Evolutionary conservation across 495 filamentous ascomycete species (phyloP).

Genomic region (Durotheca rogersii): DNA sequence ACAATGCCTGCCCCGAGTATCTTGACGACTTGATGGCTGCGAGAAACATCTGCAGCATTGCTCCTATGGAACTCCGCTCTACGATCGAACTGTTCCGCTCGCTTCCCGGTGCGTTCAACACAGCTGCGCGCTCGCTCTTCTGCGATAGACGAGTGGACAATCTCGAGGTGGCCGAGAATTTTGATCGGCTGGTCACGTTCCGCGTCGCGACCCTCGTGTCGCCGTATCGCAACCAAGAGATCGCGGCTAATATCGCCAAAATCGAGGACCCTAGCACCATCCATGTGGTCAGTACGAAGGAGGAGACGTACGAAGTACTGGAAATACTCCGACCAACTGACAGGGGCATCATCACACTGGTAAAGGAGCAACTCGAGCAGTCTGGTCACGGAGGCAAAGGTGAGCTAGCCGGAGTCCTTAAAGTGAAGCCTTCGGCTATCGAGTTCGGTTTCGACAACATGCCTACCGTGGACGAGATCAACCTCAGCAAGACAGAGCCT

Average conservation of each 20-base stretch:
- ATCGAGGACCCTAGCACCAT: constrained; percentile 20
- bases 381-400: constrained; percentile 26
- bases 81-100: constrained; percentile 47
- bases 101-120: constrained; percentile 76
- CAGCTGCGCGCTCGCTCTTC: constrained; percentile 40
- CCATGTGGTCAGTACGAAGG: constrained; percentile 25
- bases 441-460: constrained; percentile 42
- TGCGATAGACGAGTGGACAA: constrained; percentile 18
- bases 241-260: constrained; percentile 9
- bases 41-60: constrained; percentile 64
- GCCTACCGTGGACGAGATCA: constrained; percentile 40
- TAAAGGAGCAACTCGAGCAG: constrained; percentile 26
- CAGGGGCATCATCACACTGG: constrained; percentile 21
- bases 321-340: constrained; percentile 18
- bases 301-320: constrained; percentile 31
- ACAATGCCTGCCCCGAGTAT: constrained; percentile 85
- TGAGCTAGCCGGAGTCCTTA: constrained; percentile 43
- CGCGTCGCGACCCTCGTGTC: constrained; percentile 21
- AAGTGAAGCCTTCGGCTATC: constrained; percentile 38
- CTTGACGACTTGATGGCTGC: constrained; percentile 64
- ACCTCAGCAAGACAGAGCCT: constrained; percentile 10
- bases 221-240: background rate
- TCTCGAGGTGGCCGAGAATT: constrained; percentile 10
- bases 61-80: constrained; percentile 64
- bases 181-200: constrained; percentile 25